Conservation (phyloP, 176 grass and related monocot genomes). For the Musa troglodytarum region DNA sequence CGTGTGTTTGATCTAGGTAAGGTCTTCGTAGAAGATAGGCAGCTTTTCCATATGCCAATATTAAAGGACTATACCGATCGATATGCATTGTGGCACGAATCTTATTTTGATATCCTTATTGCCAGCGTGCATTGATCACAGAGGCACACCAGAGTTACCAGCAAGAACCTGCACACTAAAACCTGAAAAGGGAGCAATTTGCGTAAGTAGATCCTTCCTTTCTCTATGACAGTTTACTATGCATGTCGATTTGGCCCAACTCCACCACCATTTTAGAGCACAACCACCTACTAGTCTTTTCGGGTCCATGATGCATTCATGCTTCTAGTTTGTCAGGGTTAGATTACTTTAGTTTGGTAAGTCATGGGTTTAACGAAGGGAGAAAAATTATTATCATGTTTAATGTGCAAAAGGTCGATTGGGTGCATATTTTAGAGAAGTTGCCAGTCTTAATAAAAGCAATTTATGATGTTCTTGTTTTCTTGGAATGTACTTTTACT, state of each 20-base stretch:
- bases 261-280: neutral
- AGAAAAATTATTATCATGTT: no score
- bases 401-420: no score
- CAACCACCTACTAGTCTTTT: neutral
- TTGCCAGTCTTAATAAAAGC: no score
- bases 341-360: no score
- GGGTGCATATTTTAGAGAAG: no score
- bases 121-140: conserved; percentile 16
- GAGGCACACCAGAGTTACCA: conserved; percentile 1
- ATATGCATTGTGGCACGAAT: neutral
- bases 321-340: no score
- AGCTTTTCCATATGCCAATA: neutral
- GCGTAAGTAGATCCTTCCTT: conserved; percentile 1
- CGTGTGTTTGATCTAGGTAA: conserved; percentile 84
- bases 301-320: no score
- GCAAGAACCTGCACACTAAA: conserved; percentile 6
- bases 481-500: neutral
- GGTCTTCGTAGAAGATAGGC: neutral
- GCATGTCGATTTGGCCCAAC: neutral
- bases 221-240: neutral
- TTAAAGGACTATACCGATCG: no score
- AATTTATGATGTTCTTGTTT: neutral
- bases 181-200: neutral
- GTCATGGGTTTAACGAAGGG: no score
- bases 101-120: neutral